phyloP scores from a whole-genome alignment of 768 basidiomycete genomes.

The Naganishia kalamii region DNA sequence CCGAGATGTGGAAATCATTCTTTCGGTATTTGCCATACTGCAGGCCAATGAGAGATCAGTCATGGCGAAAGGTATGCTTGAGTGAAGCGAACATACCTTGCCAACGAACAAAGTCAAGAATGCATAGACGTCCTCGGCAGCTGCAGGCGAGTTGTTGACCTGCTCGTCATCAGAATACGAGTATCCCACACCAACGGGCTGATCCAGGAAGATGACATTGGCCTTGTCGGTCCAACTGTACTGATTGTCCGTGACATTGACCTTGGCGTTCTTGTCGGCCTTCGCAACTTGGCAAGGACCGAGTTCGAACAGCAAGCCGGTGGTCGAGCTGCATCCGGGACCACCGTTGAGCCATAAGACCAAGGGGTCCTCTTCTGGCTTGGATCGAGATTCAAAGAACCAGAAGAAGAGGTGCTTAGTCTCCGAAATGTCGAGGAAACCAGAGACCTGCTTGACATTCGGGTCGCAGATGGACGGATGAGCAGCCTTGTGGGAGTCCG shows the following conservation, averaged over 20 bases:
- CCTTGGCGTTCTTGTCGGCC: slow-evolving; percentile 55
- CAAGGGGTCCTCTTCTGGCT: slow-evolving; percentile 71
- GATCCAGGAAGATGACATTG: slow-evolving; percentile 51
- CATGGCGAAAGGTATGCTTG: not conserved
- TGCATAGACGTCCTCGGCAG: slow-evolving; percentile 72
- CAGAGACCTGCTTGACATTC: slow-evolving; percentile 70
- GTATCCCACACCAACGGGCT: slow-evolving; percentile 81
- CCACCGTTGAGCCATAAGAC: slow-evolving; percentile 86
- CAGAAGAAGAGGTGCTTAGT: slow-evolving; percentile 84
- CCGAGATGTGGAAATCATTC: slow-evolving; percentile 46
- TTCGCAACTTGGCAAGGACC: slow-evolving; percentile 75
- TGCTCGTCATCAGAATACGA: slow-evolving; percentile 63
- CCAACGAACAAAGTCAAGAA: slow-evolving; percentile 45
- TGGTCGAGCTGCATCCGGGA: slow-evolving; percentile 60
- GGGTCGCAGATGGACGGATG: slow-evolving; percentile 67
- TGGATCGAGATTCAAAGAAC: slow-evolving; percentile 70
- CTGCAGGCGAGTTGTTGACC: slow-evolving; percentile 73
- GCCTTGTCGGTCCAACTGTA: slow-evolving; percentile 78
- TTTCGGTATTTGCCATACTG: slow-evolving; percentile 41
- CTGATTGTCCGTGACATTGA: slow-evolving; percentile 54
- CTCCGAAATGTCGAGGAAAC: slow-evolving; percentile 73
- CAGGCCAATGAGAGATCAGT: slow-evolving; percentile 11
- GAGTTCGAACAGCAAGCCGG: slow-evolving; percentile 84
- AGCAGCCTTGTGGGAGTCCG: slow-evolving; percentile 31
- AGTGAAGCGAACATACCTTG: slow-evolving; percentile 56